Evolutionary conservation across 2,329 filamentous ascomycete species (phyloP).

Genomic region (Pseudocercospora fuligena): DNA sequence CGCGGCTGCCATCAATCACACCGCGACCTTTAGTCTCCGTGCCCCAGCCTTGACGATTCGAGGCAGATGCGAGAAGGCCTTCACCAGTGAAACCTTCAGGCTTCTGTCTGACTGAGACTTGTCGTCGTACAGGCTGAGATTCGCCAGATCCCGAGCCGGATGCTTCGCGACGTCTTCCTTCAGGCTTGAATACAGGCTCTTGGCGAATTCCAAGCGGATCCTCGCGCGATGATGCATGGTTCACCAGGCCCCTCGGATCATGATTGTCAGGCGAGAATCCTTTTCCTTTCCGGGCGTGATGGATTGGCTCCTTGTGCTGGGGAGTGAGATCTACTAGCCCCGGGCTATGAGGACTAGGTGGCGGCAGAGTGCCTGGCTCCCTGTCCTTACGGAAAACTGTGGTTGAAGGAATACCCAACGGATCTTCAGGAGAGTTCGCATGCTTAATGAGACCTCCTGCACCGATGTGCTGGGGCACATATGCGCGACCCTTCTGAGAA

Average conservation of each 20-base stretch:
- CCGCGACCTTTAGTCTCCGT: slow-evolving; percentile 47
- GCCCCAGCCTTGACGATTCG: slow-evolving; percentile 47
- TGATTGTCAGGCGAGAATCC: slow-evolving; percentile 21
- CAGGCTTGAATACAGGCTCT: slow-evolving; percentile 24
- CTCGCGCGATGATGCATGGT: slow-evolving; percentile 21
- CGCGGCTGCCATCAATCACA: slow-evolving; percentile 51
- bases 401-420: slow-evolving; percentile 48
- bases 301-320: slow-evolving; percentile 27
- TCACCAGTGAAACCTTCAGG: slow-evolving; percentile 50
- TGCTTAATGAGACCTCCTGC: slow-evolving; percentile 51
- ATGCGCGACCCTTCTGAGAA: slow-evolving; percentile 58
- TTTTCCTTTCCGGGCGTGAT: slow-evolving; percentile 25
- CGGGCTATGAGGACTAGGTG: slow-evolving; percentile 15
- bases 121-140: slow-evolving; percentile 8
- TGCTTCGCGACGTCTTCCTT: slow-evolving; percentile 18
- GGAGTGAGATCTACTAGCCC: slow-evolving; percentile 24
- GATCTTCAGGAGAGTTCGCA: slow-evolving; percentile 50
- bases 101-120: slow-evolving; percentile 4
- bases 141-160: slow-evolving; percentile 1
- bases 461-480: slow-evolving; percentile 39
- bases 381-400: slow-evolving; percentile 50
- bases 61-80: slow-evolving; percentile 45
- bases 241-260: slow-evolving; percentile 17
- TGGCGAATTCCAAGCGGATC: slow-evolving; percentile 26
- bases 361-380: neutral